Evolutionary conservation across 805 yeast species (phyloP).

Genomic region (Tetrapisispora arboricola): DNA sequence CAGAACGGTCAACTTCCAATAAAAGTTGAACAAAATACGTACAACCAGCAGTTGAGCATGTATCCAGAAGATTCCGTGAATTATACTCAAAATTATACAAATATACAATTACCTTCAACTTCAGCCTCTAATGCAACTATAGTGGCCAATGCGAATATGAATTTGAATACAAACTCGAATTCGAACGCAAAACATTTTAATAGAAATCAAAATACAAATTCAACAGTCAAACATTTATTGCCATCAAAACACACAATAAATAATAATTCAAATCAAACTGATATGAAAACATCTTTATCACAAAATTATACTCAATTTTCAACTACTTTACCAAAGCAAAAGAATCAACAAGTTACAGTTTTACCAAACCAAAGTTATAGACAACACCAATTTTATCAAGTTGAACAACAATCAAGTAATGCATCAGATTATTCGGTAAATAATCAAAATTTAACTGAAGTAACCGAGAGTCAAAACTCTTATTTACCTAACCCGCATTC

Average conservation of each 20-base stretch:
- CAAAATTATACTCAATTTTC: not conserved
- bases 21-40: not conserved
- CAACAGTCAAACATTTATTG: too few species aligned
- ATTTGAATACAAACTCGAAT: too few species aligned
- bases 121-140: not conserved
- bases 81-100: not conserved
- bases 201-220: too few species aligned
- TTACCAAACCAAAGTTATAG: constrained; percentile 3
- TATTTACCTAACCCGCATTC: not conserved
- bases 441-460: not conserved
- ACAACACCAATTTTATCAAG: not conserved
- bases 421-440: not conserved
- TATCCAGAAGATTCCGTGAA: not conserved
- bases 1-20: not conserved
- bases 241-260: too few species aligned
- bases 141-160: too few species aligned
- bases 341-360: not conserved
- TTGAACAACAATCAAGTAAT: not conserved
- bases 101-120: not conserved
- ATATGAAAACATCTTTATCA: not conserved
- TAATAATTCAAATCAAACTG: not conserved
- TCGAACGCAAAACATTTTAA: too few species aligned
- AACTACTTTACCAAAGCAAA: not conserved
- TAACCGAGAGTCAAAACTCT: not conserved
- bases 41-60: not conserved